A percentile compares a stretch with the other conserved stretches of the same genome.
phyloP scores from a whole-genome alignment of 2,329 filamentous ascomycete genomes.

The Paecilomyces variotii region DNA sequence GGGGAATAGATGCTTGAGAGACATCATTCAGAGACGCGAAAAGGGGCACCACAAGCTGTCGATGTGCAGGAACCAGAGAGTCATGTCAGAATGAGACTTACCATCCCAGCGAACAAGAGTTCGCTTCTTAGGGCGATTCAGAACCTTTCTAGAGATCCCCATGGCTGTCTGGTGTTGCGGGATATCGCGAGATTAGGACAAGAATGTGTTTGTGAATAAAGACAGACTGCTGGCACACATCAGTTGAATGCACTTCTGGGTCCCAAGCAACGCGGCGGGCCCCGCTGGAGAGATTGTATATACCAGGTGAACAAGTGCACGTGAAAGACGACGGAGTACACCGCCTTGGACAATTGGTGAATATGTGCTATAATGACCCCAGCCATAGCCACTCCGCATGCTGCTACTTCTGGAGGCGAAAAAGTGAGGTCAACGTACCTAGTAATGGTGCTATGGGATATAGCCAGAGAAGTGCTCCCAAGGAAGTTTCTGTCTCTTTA shows the following conservation, averaged over 20 bases:
- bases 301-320: background rate
- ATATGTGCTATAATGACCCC: background rate
- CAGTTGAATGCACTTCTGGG: background rate
- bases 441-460: background rate
- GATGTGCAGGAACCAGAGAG: background rate
- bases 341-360: background rate
- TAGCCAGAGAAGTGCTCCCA: background rate
- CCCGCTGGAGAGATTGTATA: background rate
- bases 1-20: background rate
- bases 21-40: background rate
- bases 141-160: constrained; percentile 5
- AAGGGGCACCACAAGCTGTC: background rate
- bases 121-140: constrained; percentile 23
- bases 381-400: background rate
- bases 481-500: background rate
- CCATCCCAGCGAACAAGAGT: constrained; percentile 37
- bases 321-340: background rate
- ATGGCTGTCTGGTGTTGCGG: background rate
- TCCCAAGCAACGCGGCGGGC: background rate
- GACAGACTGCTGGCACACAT: background rate
- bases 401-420: background rate
- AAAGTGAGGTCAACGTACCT: background rate
- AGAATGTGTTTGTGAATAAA: background rate
- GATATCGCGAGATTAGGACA: background rate
- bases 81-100: constrained; percentile 14